phyloP scores from a whole-genome alignment of 768 basidiomycete genomes.

The Mycena galopus region DNA sequence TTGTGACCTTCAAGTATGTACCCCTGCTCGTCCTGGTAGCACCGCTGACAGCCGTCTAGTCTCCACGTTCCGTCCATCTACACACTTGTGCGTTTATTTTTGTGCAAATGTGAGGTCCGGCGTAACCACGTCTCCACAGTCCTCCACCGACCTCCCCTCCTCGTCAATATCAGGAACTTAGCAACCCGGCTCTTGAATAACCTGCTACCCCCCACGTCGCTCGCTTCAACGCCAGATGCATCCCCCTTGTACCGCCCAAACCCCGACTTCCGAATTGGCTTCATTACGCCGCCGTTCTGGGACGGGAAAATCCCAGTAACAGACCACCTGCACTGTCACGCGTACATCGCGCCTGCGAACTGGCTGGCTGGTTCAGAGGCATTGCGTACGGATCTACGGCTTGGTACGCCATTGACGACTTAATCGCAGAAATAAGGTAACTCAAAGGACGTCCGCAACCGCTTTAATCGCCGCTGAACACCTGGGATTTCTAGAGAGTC shows the following conservation, averaged over 20 bases:
- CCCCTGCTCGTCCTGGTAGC: neutral
- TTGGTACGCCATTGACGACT: conserved; percentile 83
- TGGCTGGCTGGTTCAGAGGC: conserved; percentile 79
- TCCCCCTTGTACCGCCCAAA: conserved; percentile 48
- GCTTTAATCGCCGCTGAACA: conserved; percentile 14
- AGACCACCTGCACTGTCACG: conserved; percentile 85
- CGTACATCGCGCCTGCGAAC: conserved; percentile 75
- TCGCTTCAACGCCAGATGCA: conserved; percentile 50
- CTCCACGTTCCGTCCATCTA: conserved; percentile 86
- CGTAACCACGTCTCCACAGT: conserved; percentile 54
- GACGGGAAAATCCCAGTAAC: conserved; percentile 85
- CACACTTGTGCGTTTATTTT: conserved; percentile 65
- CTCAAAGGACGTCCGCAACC: conserved; percentile 36
- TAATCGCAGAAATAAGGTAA: conserved; percentile 86
- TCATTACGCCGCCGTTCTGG: conserved; percentile 83
- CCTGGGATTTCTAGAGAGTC: conserved; percentile 66
- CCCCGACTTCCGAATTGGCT: conserved; percentile 72
- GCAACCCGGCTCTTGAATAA: conserved; percentile 68
- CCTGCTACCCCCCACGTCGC: conserved; percentile 51
- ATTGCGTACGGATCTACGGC: conserved; percentile 76
- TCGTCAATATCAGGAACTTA: conserved; percentile 71
- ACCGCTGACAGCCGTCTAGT: conserved; percentile 50
- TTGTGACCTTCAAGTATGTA: conserved; percentile 82
- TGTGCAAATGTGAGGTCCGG: conserved; percentile 13
- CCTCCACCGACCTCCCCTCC: conserved; percentile 79